A percentile compares a stretch with the other conserved stretches of the same genome.
These are phyloP conservation scores for Ophiosphaerella narmari DNA, from an alignment of 2,329 filamentous ascomycete species.

Conservation along the genomic window DNA sequence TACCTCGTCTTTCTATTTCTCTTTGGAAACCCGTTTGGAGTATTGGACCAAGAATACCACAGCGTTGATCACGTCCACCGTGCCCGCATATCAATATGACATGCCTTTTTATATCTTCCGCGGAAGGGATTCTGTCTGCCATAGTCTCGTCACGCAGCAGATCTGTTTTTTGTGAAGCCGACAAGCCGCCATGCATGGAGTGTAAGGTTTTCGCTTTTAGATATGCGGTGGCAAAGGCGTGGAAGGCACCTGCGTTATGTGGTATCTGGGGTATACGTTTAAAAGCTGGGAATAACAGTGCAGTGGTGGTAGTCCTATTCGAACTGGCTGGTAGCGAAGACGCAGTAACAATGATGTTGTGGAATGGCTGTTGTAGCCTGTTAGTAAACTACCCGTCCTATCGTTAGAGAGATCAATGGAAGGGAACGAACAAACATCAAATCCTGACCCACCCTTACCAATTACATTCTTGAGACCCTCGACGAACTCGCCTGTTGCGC, in stretches of 20 bases:
- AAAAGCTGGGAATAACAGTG: conserved; percentile 80
- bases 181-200: conserved; percentile 61
- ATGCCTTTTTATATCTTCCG: conserved; percentile 49
- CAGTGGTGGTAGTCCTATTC: conserved; percentile 49
- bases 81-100: conserved; percentile 85
- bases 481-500: conserved; percentile 58
- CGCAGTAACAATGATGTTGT: conserved; percentile 77
- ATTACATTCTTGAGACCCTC: conserved; percentile 68
- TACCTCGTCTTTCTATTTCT: conserved; percentile 57
- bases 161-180: conserved; percentile 55
- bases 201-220: conserved; percentile 68
- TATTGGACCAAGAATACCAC: conserved; percentile 78
- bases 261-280: conserved; percentile 76
- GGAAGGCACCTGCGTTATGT: conserved; percentile 61
- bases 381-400: not conserved
- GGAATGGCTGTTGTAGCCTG: conserved; percentile 69
- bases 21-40: conserved; percentile 71
- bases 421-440: conserved; percentile 50
- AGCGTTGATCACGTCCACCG: conserved; percentile 77
- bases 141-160: conserved; percentile 55
- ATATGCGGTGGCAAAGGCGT: conserved; percentile 65
- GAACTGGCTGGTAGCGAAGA: conserved; percentile 63
- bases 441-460: conserved; percentile 49
- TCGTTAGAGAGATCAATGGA: not conserved
- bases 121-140: conserved; percentile 56